Percentiles rank a stretch among this genome's conserved stretches.
These are phyloP conservation scores for Pistacia integerrima DNA, from an alignment of 345 rosid species.

Conservation along the genomic window DNA sequence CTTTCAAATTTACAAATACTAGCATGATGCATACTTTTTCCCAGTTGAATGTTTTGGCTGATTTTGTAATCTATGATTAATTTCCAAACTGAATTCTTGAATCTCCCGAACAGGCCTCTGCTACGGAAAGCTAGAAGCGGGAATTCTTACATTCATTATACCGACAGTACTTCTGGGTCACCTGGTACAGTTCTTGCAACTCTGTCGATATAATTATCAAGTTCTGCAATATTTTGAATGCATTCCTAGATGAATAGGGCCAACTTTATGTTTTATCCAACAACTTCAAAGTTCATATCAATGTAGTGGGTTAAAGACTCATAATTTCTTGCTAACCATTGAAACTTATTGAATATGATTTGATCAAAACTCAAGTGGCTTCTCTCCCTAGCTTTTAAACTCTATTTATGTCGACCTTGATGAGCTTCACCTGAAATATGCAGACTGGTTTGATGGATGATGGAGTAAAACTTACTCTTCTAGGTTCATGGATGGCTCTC, in stretches of 20 bases:
- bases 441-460: slow-evolving; percentile 86
- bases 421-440: slow-evolving; percentile 22
- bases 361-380: too few relatives aligned
- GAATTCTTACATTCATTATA: slow-evolving; percentile 80
- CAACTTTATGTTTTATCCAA: not conserved
- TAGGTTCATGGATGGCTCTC: slow-evolving; percentile 88
- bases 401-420: not conserved
- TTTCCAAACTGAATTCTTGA: slow-evolving; percentile 10
- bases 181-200: slow-evolving; percentile 53
- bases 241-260: not conserved
- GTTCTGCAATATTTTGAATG: not conserved
- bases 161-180: slow-evolving; percentile 87
- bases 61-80: not conserved
- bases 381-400: not conserved
- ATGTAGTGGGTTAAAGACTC: not conserved
- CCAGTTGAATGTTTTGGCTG: not conserved
- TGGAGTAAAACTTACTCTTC: slow-evolving; percentile 59
- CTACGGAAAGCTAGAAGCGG: slow-evolving; percentile 96
- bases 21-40: not conserved
- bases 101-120: slow-evolving; percentile 65
- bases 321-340: not conserved
- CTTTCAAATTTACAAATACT: not conserved
- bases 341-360: not conserved
- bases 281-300: not conserved
- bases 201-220: not conserved